Evolutionary conservation across 2,329 filamentous ascomycete genomes (phyloP), one percentile per base, ranked within the genome.

Genomic region (Alternaria alternata): DNA sequence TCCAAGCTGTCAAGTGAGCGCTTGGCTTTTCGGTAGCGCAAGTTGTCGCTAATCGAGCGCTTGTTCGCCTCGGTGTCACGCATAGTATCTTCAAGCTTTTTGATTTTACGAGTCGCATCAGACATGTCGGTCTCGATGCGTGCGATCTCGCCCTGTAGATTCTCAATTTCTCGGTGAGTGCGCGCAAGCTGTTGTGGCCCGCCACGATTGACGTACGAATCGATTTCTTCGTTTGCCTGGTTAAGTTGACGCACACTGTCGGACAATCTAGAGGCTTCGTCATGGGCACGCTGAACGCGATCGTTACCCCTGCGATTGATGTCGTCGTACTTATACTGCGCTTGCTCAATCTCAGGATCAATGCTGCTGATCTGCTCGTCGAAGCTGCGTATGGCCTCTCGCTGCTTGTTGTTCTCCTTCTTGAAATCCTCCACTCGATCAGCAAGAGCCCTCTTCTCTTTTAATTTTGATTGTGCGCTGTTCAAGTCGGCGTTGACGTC

Each of bases 21-120:
- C 57, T 88, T 83, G 62, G 91, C 90, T 74, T 90, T 90, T 59
- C 95, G 91, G 76, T 93, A 97, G 63, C 89, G 89, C 52, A 98
- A 82, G 71, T 99, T 99, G 75, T 98, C 93, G 22, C 84, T 85
- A 68, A 99, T 97, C 65, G 92, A 93, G 70, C 92, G 90, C 80
- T 93, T 94, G 57, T 89, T 94, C 59, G 89, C 88, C 65, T 94
- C 91, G 57, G 92, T 91, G 71, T 93, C 92, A 69, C 89, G 88
- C 52, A 94, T 86, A 53, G 93, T 89, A 49, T 91, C 87, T 65
- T 91, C 90, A 51, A 97, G 85, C 68, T 89, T 89, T 78, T 96
- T 95, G 62, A 92, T 88, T 56, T 90, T 86, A 24, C 86, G 83
- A 3, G 89, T 90, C 53, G 95, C 81, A 46, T 88, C 82, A 12